Evolutionary conservation across 2,329 filamentous ascomycete species (phyloP).

Genomic region (Myriangium duriaei): DNA sequence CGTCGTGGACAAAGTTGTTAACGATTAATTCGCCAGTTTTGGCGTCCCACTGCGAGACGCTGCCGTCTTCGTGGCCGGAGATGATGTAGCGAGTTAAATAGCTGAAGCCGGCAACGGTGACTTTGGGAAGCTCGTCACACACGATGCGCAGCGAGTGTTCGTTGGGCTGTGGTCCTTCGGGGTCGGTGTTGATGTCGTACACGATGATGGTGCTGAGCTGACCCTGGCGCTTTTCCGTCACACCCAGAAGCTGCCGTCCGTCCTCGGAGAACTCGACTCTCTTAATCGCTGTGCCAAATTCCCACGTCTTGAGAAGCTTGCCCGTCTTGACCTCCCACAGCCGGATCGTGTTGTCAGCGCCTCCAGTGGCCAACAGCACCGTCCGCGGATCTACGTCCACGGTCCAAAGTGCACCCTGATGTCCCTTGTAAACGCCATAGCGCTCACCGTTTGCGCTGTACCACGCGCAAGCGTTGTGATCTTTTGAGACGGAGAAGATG

Average conservation of each 20-base stretch:
- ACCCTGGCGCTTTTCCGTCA: constrained; percentile 98
- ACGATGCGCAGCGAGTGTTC: constrained; percentile 79
- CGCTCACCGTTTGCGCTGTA: constrained; percentile 96
- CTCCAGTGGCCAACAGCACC: constrained; percentile 83
- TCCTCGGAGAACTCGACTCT: constrained; percentile 95
- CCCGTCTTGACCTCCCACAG: constrained; percentile 94
- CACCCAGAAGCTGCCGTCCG: constrained; percentile 76
- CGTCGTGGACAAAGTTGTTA: constrained; percentile 76
- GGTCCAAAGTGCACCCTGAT: constrained; percentile 97
- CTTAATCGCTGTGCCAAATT: constrained; percentile 94
- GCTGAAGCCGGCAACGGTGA: constrained; percentile 93
- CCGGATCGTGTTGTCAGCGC: constrained; percentile 95
- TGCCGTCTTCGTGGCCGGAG: constrained; percentile 92
- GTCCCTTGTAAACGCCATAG: constrained; percentile 89
- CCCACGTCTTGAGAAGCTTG: constrained; percentile 91
- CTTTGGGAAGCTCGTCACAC: constrained; percentile 82
- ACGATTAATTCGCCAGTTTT: constrained; percentile 78
- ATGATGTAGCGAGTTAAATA: constrained; percentile 94
- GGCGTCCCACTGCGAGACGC: constrained; percentile 77
- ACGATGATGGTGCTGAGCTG: constrained; percentile 90
- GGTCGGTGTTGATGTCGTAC: constrained; percentile 74
- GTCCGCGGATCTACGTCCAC: constrained; percentile 91
- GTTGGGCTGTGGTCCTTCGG: constrained; percentile 69
- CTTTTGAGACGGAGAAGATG: constrained; percentile 90
- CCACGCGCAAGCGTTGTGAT: constrained; percentile 95